Conservation (phyloP, 1,139 yeast genomes). For the Yamadazyma epiphylla region DNA sequence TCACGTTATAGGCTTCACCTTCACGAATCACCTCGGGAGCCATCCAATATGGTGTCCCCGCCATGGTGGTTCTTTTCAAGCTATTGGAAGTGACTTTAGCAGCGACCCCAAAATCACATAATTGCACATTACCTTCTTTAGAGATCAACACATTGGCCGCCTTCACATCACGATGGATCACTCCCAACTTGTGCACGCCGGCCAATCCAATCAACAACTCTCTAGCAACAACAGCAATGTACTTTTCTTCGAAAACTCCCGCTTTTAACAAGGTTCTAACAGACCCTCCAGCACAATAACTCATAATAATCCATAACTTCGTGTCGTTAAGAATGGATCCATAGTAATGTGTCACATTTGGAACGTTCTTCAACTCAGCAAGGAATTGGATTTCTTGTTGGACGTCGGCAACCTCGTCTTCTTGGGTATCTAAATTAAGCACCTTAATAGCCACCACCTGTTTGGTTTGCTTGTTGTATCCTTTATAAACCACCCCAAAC, state of each 20-base stretch:
- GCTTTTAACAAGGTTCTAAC: constrained; percentile 83
- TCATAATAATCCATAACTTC: constrained; percentile 96
- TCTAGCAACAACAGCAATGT: constrained; percentile 75
- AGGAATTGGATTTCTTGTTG: constrained; percentile 90
- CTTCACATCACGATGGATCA: constrained; percentile 91
- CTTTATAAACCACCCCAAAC: constrained; percentile 95
- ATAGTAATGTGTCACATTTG: constrained; percentile 89
- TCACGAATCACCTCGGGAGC: constrained; percentile 98
- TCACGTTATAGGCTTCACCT: constrained; percentile 79
- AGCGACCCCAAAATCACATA: constrained; percentile 98
- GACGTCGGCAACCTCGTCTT: constrained; percentile 92
- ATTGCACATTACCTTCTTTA: constrained; percentile 82
- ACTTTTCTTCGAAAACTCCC: constrained; percentile 82
- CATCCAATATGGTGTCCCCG: constrained; percentile 99
- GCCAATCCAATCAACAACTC: constrained; percentile 76
- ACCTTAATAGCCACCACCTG: constrained; percentile 91
- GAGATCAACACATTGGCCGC: constrained; percentile 93
- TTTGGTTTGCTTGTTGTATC: constrained; percentile 59
- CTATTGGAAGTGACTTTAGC: constrained; percentile 83
- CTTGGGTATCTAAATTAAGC: constrained; percentile 84
- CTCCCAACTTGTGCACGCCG: constrained; percentile 83
- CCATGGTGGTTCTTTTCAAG: constrained; percentile 86
- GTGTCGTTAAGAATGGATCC: constrained; percentile 87
- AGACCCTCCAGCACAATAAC: constrained; percentile 95
- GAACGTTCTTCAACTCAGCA: constrained; percentile 75